Percentiles rank a stretch among this genome's conserved stretches.
Conservation (phyloP, 108 stramenopile genomes). For the Pelagomonas calceolata region DNA sequence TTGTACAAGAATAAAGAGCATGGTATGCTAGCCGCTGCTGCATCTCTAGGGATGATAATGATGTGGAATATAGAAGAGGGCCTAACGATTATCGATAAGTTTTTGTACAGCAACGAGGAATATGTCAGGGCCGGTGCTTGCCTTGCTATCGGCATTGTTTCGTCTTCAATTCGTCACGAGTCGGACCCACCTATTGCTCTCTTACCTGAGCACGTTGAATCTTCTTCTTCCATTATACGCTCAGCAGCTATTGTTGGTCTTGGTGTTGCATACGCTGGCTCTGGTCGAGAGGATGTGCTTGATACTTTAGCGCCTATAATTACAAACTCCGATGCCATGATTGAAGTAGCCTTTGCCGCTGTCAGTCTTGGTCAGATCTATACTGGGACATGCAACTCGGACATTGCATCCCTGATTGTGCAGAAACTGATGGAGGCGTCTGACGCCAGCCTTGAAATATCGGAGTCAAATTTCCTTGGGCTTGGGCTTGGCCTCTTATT, state of each 20-base stretch:
- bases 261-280: constrained; percentile 94
- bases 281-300: constrained; percentile 81
- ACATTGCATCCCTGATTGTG: constrained; percentile 81
- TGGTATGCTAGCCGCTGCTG: constrained; percentile 94
- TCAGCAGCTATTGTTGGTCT: constrained; percentile 78
- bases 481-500: constrained; percentile 92
- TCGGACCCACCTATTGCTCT: constrained; percentile 91
- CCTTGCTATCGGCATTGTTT: constrained; percentile 86
- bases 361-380: constrained; percentile 90
- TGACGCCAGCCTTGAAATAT: constrained; percentile 88
- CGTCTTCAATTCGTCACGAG: constrained; percentile 87
- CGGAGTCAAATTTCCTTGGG: constrained; percentile 77
- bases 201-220: constrained; percentile 80
- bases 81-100: constrained; percentile 94
- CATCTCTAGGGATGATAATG: constrained; percentile 84
- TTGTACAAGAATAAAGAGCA: constrained; percentile 98
- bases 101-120: constrained; percentile 83
- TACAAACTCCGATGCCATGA: constrained; percentile 14
- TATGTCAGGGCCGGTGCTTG: constrained; percentile 96
- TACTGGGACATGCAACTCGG: constrained; percentile 89
- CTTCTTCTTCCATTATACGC: constrained; percentile 57
- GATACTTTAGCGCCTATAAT: constrained; percentile 77
- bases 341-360: constrained; percentile 41
- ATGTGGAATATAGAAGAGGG: constrained; percentile 99
- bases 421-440: constrained; percentile 94